Base-by-base conservation (phyloP, 2,329 filamentous ascomycete genomes). In the Microascus cirrosus region DNA sequence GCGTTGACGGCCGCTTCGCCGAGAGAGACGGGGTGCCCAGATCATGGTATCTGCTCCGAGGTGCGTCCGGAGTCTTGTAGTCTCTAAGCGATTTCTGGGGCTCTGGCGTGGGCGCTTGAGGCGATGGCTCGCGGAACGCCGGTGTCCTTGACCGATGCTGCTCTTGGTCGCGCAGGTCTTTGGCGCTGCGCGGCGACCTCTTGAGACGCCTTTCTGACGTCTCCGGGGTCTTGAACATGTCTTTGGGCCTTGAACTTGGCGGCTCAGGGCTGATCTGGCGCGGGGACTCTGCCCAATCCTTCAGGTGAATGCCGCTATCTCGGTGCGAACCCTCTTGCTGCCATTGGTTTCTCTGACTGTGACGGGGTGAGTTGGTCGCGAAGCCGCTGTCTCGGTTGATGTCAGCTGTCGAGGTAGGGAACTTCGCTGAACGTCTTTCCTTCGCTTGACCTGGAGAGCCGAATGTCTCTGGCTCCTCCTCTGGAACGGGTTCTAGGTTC, bases 261-360 rank as follows among this genome's bases (percentile, higher is more conserved):
- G 50, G 52, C 50, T 62, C 56, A 15, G 60, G 60, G 22, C 58
- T 62, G 34, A 55, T 35, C 66, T 58, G 58, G 60, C 58, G 61
- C 62, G 64, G 61, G 62, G 60, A 52, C 36, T 75, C 75, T n/a
- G 66, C 61, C 71, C 70, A 73, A 48, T 81, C 78, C 24, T 74
- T 75, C 51, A 82, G 70, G 62, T 83, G 77, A 34, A 83, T 76
- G 28, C 79, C 81, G 66, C 82, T 84, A 63, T 85, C 81, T 51
- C 78, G 74, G 54, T 73, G 69, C 34, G 68, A 64, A 34, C 73
- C 69, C 22, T 72, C 67, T 13, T 68, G 67, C 15, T 67, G 61
- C 1, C 57, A 64, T 55, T 67, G 66, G 61, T 68, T 74, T 58
- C 67, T 66, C 56, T 71, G 69, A 53, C 66, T 68, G 56, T 70